Evolutionary conservation across 257 asterid species (phyloP), one percentile per base, ranked within the genome.

Genomic region (Cinchona pubescens): DNA sequence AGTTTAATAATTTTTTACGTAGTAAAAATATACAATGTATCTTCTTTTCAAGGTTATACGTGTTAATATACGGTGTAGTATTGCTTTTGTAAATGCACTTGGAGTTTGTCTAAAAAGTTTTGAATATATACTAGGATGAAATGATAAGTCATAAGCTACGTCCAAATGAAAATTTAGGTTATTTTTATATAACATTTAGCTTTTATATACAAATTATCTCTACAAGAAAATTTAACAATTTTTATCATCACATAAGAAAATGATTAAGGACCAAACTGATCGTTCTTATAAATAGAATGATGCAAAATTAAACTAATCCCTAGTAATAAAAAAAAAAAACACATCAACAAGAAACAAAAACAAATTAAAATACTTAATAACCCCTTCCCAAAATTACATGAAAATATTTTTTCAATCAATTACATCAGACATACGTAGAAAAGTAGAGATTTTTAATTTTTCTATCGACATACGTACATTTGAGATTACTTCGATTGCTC

Each of bases 371-470:
- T 40, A 40, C 45, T 40, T n/a, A n/a, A n/a, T n/a, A n/a, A n/a
- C n/a, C 23, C 21, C 5, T 3, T 10, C 34, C 8, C 67, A n/a
- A 19, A 30, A 32, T 32, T 58, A 25, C 25, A 38, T 5, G 67
- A 40, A 38, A 45, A 58, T 58, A 25, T 58, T 45, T 49, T n/a
- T 25, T 27, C n/a, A 10, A 11, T 37, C 45, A 7, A 65, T 51
- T 40, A 51, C 56, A 49, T 65, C 29, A 49, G 29, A 51, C 13
- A 51, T 42, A 68, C 72, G 62, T 65, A 62, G 32, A 63, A 49
- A 75, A 65, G 18, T 23, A 12, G 29, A 11, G 21, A 29, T 9
- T 27, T 25, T 6, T 45, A 23, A 63, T n/a, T 25, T 49, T 64
- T 35, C 72, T 40, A 32, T 6, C 23, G 59, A 40, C n/a, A 27